Base-by-base conservation (phyloP, 257 asterid genomes). In the Scutellaria baicalensis region DNA sequence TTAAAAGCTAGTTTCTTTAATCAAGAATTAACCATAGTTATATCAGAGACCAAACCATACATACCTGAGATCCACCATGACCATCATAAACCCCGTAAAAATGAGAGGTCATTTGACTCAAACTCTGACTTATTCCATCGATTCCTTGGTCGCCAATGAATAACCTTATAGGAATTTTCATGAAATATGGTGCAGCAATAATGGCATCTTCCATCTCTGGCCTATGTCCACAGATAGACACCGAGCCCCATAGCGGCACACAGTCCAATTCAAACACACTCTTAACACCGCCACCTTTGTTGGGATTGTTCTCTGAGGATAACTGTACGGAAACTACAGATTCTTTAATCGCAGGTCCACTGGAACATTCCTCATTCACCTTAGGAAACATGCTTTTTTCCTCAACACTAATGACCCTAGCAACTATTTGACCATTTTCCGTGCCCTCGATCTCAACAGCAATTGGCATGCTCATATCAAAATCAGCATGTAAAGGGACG, bases 31-130 rank as follows among this genome's bases (percentile, higher is more conserved):
- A 21, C 23, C 52, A 38, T 13, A 62, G 10, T 6, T 39, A 12
- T 9, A 31, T 9, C 10, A 49, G 6, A 49, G 9, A 42, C 9
- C n/a, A 49, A 21, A 9, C 17, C 55, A 44, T 13, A 63, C 78
- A 38, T 67, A 92, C 98, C 97, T 92, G 96, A 69, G 90, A 82
- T 81, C 98, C 98, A 77, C 98, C 98, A 58, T 93, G 98, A 51
- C 98, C 98, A 71, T 93, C 98, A 52, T 88, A 93, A 23, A 93
- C 97, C 23, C 93, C 98, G 9, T 84, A 93, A 64, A 93, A 93
- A 75, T 93, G 97, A 59, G 97, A 88, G 16, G 91, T 86, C 70
- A 92, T 59, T 60, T 85, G 90, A 76, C 79, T 84, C 76, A 88
- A 80, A 16, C 73, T 79, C 76, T 80, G 88, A 75, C 83, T 86